Evolutionary conservation across 805 yeast species (phyloP), one percentile per base, ranked within the genome.

Genomic region (Monosporozyma siamensis): DNA sequence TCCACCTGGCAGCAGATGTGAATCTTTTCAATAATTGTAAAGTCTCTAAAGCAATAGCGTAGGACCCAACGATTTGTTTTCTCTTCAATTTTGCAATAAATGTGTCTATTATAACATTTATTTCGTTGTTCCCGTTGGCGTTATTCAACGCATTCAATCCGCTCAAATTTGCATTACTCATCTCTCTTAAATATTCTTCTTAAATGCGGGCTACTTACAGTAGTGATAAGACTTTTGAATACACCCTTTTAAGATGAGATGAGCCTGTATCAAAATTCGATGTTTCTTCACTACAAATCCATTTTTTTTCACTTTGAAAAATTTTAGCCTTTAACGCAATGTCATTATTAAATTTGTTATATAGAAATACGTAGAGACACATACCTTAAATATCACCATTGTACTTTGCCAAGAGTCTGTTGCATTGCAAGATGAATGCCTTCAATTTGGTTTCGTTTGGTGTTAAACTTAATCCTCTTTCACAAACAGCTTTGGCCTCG

Each of bases 1-100:
- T 69, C 97, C 97, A 92, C 58, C 95, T 71, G 1, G 92, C 85
- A 10, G 83, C 83, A 0, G 97, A 86, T 17, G 88, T 80, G 40
- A 87, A 92, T 60, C 95, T 75, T 77, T 86, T 82, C 48, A 92
- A 64, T 40, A 90, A 67, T 52, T 87, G 95, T 15, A 95, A 81
- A 6, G 95, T 85, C 42, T 84, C 92, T 29, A 86, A 68, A 0
- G 97, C 97, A 36, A 87, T 84, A 14, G 71, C 72, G 51, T 80
- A 81, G 11, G 95, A 85, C 2, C 95, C 95, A 4, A 72, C 64
- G 36, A 88, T 72, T 60, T 89, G 95, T 45, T 90, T 79, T 52
- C 97, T 80, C 60, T 87, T 89, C 51, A 90, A 72, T 53, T 75
- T 73, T 52, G 72, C 72, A 11, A 70, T 59, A 46, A 70, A 71